Evolutionary conservation across 2,329 filamentous ascomycete genomes (phyloP).

Genomic region (Sporothrix curviconia): DNA sequence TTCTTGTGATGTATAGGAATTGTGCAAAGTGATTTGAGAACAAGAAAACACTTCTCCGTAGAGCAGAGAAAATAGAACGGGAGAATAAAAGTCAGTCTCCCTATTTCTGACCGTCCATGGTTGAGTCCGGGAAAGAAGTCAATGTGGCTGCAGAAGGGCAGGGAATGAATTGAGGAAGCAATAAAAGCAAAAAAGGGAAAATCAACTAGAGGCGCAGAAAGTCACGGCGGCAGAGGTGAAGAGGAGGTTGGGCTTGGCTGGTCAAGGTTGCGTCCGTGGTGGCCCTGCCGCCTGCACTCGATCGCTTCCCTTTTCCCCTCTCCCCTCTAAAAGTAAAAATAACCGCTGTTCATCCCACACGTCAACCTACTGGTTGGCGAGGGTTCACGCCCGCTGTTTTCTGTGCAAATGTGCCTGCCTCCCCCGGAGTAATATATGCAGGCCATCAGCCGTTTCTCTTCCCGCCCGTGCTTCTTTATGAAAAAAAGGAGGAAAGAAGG

Average conservation of each 20-base stretch:
- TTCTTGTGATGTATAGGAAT: too few relatives aligned
- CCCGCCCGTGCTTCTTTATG: background rate
- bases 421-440: conserved; percentile 9
- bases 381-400: background rate
- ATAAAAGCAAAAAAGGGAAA: background rate
- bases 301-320: background rate
- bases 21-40: too few relatives aligned
- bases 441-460: conserved; percentile 6
- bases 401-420: background rate
- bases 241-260: background rate
- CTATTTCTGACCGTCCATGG: too few relatives aligned
- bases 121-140: background rate
- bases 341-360: background rate
- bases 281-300: background rate
- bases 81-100: too few relatives aligned
- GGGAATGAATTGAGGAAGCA: background rate
- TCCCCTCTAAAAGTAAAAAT: conserved; percentile 1
- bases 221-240: conserved; percentile 6
- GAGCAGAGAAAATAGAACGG: too few relatives aligned
- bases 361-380: background rate
- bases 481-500: background rate
- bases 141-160: background rate
- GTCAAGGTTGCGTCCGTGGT: too few relatives aligned
- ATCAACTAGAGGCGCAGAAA: background rate
- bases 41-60: background rate